These are phyloP conservation scores for Parafenestella ontariensis DNA, from an alignment of 2,329 filamentous ascomycete species.

Conservation along the genomic window DNA sequence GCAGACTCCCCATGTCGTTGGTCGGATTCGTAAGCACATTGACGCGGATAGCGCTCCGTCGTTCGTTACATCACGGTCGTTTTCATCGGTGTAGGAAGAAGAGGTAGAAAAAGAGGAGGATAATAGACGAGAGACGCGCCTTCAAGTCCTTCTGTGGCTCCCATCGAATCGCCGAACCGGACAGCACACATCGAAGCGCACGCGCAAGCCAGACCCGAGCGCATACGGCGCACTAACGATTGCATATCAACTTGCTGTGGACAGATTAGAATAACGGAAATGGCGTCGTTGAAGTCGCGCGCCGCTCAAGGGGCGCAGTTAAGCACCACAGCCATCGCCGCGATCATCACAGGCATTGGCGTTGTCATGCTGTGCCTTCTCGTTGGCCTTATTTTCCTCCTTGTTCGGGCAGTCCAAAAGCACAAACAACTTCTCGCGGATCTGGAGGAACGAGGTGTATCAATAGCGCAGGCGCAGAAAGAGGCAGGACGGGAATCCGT, in stretches of 20 bases:
- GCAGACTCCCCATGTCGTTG: slow-evolving; percentile 13
- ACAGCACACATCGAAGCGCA: not conserved
- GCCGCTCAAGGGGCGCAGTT: slow-evolving; percentile 19
- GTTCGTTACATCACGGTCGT: slow-evolving; percentile 18
- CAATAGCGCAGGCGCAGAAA: slow-evolving; percentile 30
- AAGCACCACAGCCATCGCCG: slow-evolving; percentile 31
- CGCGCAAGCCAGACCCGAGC: not conserved
- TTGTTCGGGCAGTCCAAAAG: slow-evolving; percentile 33
- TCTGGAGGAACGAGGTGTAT: slow-evolving; percentile 42
- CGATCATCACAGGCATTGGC: slow-evolving; percentile 33
- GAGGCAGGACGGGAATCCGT: slow-evolving; percentile 23
- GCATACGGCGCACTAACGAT: not conserved
- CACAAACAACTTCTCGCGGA: slow-evolving; percentile 42
- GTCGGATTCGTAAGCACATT: slow-evolving; percentile 21
- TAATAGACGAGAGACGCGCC: slow-evolving; percentile 4
- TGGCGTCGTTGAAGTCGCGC: slow-evolving; percentile 17
- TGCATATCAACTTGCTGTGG: not conserved
- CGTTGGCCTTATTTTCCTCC: slow-evolving; percentile 31
- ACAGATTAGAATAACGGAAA: not conserved
- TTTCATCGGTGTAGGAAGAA: not conserved
- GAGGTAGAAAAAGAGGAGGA: slow-evolving; percentile 25
- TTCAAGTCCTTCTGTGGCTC: not conserved
- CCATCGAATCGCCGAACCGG: not conserved
- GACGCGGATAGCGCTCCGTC: slow-evolving; percentile 25
- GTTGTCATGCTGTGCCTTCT: slow-evolving; percentile 35